phyloP scores from a whole-genome alignment of 805 yeast species.

The Yarrowia porcina region DNA sequence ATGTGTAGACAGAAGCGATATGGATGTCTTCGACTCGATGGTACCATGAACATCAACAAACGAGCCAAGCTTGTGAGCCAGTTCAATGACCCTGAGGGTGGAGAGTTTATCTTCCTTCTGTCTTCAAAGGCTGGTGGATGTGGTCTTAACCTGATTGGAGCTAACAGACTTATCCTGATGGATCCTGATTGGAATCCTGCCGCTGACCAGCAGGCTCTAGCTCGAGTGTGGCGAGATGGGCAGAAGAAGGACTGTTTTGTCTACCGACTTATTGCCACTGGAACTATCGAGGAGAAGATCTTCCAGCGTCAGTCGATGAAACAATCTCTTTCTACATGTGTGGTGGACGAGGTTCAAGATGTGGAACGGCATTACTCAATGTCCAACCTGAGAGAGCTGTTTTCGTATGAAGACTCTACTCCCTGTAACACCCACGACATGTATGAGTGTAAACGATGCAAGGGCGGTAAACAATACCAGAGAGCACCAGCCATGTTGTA shows the following conservation, averaged over 20 bases:
- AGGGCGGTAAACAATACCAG: constrained; percentile 53
- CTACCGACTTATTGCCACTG: constrained; percentile 89
- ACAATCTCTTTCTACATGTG: constrained; percentile 87
- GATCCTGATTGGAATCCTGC: constrained; percentile 99
- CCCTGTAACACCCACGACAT: constrained; percentile 90
- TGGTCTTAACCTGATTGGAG: constrained; percentile 96
- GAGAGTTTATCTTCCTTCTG: constrained; percentile 81
- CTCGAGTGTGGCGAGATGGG: constrained; percentile 98
- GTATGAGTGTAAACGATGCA: constrained; percentile 81
- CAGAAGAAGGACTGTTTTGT: constrained; percentile 96
- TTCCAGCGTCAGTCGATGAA: constrained; percentile 95
- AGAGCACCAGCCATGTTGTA: constrained; percentile 85
- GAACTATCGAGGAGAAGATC: constrained; percentile 93
- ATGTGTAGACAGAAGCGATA: constrained; percentile 74
- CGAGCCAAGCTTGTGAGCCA: constrained; percentile 88
- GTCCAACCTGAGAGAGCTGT: constrained; percentile 72
- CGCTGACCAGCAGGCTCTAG: constrained; percentile 95
- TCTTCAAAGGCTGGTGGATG: constrained; percentile 99
- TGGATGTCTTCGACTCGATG: constrained; percentile 82
- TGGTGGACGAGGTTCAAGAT: constrained; percentile 93
- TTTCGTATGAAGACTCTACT: constrained; percentile 64
- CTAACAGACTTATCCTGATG: constrained; percentile 79
- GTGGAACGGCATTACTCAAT: constrained; percentile 89
- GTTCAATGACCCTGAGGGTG: constrained; percentile 85
- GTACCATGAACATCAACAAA: constrained; percentile 87